Percentiles rank a stretch among this genome's conserved stretches.
phyloP scores from a whole-genome alignment of 352 stramenopile species.

The Globisporangium paroecandrum region DNA sequence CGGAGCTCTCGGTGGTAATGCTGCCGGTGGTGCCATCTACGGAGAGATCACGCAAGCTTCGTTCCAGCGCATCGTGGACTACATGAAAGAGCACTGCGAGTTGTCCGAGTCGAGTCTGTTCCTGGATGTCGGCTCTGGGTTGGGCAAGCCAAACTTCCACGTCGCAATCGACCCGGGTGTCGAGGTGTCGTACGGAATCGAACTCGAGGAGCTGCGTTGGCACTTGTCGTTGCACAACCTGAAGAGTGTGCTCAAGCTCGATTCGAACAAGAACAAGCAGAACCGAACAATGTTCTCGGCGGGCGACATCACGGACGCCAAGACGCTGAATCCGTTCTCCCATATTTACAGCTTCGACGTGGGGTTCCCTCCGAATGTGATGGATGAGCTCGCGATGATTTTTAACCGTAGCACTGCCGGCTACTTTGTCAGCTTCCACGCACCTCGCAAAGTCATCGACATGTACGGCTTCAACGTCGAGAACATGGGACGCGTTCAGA shows the following conservation, averaged over 20 bases:
- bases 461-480: constrained; percentile 93
- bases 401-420: constrained; percentile 90
- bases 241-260: constrained; percentile 78
- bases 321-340: constrained; percentile 95
- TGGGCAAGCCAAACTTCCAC: constrained; percentile 98
- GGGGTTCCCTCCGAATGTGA: constrained; percentile 95
- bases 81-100: constrained; percentile 91
- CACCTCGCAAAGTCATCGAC: constrained; percentile 89
- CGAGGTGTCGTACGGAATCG: constrained; percentile 93
- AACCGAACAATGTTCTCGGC: constrained; percentile 87
- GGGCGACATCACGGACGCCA: constrained; percentile 93
- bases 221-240: constrained; percentile 93
- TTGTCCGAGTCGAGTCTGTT: constrained; percentile 89
- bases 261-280: constrained; percentile 53
- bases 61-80: constrained; percentile 96
- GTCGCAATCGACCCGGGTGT: constrained; percentile 95
- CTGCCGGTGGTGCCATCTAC: constrained; percentile 95
- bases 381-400: constrained; percentile 89
- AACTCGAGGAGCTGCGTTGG: constrained; percentile 95
- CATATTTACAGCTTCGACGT: constrained; percentile 99
- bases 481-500: constrained; percentile 83
- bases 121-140: constrained; percentile 95
- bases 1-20: constrained; percentile 93
- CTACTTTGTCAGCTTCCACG: constrained; percentile 96
- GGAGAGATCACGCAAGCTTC: constrained; percentile 96